phyloP scores from a whole-genome alignment of 192 early-diverging fungal genomes.

The Gryganskiella cystojenkinii region DNA sequence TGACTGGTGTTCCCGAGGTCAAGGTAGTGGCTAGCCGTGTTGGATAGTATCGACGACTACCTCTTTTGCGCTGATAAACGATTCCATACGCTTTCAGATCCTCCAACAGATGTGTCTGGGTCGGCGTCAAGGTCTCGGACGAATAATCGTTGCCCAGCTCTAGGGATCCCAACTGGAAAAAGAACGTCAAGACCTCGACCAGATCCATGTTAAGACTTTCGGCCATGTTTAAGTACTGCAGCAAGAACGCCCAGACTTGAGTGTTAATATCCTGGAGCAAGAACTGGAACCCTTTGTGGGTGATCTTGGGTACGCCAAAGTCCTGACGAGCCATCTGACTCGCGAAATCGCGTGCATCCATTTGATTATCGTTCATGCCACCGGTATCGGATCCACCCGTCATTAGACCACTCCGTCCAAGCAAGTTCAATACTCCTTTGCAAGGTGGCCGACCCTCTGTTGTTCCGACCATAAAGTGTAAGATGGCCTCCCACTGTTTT shows the following conservation, averaged over 20 bases:
- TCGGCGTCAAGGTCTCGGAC: slow-evolving; percentile 82
- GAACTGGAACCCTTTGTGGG: slow-evolving; percentile 98
- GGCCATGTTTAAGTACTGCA: slow-evolving; percentile 92
- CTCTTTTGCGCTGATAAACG: slow-evolving; percentile 86
- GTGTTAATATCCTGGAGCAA: slow-evolving; percentile 92
- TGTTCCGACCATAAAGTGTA: slow-evolving; percentile 95
- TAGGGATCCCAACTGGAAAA: slow-evolving; percentile 92
- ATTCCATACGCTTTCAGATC: slow-evolving; percentile 93
- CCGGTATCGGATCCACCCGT: slow-evolving; percentile 30
- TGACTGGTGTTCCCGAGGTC: slow-evolving; percentile 77
- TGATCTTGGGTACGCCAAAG: slow-evolving; percentile 74
- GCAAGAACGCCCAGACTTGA: slow-evolving; percentile 95
- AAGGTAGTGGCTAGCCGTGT: slow-evolving; percentile 92
- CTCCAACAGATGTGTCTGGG: slow-evolving; percentile 85
- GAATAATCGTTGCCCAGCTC: slow-evolving; percentile 93
- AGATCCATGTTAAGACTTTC: slow-evolving; percentile 85
- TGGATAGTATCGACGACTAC: slow-evolving; percentile 81
- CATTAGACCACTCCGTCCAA: slow-evolving; percentile 86
- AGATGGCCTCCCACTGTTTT: slow-evolving; percentile 89
- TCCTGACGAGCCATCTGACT: slow-evolving; percentile 34
- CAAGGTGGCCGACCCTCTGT: slow-evolving; percentile 70
- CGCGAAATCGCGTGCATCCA: slow-evolving; percentile 39
- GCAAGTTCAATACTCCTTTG: slow-evolving; percentile 75
- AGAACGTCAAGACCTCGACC: slow-evolving; percentile 93
- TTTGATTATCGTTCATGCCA: slow-evolving; percentile 12